Evolutionary conservation across 83 land plant species (phyloP).

Genomic region (Diphasiastrum complanatum): DNA sequence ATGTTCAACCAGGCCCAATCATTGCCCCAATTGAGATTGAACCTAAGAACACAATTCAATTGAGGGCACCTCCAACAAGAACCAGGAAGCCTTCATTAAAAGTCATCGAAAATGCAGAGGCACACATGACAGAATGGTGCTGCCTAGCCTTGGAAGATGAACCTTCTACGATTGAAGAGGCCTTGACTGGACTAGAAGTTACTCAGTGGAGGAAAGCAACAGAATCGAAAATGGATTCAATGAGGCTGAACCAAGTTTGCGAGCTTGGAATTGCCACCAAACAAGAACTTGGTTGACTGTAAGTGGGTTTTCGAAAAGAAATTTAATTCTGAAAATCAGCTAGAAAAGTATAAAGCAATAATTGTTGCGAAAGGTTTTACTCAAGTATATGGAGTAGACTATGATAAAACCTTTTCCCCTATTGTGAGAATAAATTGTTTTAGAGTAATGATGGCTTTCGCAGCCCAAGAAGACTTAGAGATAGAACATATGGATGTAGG

Average conservation of each 20-base stretch:
- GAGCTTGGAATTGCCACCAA: background rate
- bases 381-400: background rate
- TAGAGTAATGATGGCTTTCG: background rate
- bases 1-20: background rate
- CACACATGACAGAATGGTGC: background rate
- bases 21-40: background rate
- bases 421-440: background rate
- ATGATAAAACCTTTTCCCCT: background rate
- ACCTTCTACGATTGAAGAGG: background rate
- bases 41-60: background rate
- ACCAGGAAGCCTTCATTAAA: background rate
- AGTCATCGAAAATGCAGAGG: no score
- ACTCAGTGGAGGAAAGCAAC: background rate
- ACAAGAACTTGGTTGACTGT: background rate
- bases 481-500: background rate
- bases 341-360: background rate
- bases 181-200: background rate
- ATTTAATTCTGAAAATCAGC: background rate
- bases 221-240: background rate
- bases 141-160: background rate
- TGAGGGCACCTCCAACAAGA: background rate
- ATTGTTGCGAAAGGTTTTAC: background rate
- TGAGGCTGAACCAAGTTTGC: background rate
- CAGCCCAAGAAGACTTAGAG: slow-evolving; percentile 1
- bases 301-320: background rate